phyloP scores from a whole-genome alignment of 2,329 filamentous ascomycete species.

The Calonectria honghensis region DNA sequence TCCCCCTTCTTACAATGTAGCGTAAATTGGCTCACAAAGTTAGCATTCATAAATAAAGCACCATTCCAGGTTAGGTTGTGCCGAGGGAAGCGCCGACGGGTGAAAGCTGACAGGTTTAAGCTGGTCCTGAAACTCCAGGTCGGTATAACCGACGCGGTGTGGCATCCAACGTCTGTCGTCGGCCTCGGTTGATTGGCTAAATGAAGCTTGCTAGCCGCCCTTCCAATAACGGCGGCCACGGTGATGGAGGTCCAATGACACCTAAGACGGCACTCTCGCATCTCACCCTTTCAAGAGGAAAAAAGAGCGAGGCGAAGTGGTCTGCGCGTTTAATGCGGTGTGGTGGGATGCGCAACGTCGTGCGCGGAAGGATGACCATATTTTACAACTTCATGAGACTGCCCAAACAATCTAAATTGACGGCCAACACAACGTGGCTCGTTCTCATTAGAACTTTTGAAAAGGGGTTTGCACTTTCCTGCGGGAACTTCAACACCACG shows the following conservation, averaged over 20 bases:
- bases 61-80: background rate
- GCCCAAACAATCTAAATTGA: background rate
- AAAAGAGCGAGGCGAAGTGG: background rate
- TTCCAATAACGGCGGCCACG: background rate
- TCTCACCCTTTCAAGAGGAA: background rate
- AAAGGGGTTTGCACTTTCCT: background rate
- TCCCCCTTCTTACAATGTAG: background rate
- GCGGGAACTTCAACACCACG: background rate
- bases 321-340: background rate
- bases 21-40: background rate
- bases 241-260: background rate
- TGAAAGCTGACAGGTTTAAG: background rate
- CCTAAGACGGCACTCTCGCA: background rate
- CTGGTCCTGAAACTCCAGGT: background rate
- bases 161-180: background rate
- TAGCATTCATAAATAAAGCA: background rate
- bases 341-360: background rate
- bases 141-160: background rate
- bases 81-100: background rate
- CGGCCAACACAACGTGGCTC: background rate
- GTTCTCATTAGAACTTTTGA: background rate
- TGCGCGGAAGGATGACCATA: background rate
- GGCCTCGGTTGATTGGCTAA: background rate
- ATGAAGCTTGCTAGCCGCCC: background rate
- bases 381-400: background rate